Evolutionary conservation across 78 protist species (phyloP), one percentile per base, ranked within the genome.

Genomic region (Planoprotostelium fungivorum): DNA sequence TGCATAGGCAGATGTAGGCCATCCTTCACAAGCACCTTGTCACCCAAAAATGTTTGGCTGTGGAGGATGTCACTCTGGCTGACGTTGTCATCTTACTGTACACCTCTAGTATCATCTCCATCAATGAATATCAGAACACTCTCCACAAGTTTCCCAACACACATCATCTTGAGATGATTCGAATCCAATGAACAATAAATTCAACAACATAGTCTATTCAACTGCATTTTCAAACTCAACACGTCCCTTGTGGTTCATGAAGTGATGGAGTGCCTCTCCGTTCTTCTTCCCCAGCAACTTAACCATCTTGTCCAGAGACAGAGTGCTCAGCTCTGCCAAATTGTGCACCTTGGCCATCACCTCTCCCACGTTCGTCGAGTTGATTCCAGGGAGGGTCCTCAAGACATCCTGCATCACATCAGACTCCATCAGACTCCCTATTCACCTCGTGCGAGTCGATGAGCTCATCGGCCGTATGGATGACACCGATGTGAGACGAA

Each of bases 341-440:
- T 85, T 87, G 16, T 63, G 37, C 25, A 92, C 92, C 34, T 86
- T 35, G 84, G 89, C 84, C 91, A 92, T 88, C 5, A 92, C 89
- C 29, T 34, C 39, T 0, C 88, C 38, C n/a, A 92, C 88, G 34
- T 92, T 92, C 63, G 10, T 34, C 28, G 89, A 89, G 36, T 35
- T 92, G 25, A 92, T 87, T 51, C 94, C 94, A 0, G 94, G 94
- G 31, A 92, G 88, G 31, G 63, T 73, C 5, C 84, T 0, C 0
- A 92, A 38, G 5, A 92, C 87, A 83, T 92, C 94, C 36, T 92
- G 94, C 28, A 92, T n/a, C 86, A 38, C 38, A 39, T 89, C 87
- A 92, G 37, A 87, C 83, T 63, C n/a, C 87, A 1, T 92, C 85
- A 16, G 34, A 5, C 28, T n/a, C 89, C n/a, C 16, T 25, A 51